Conservation (phyloP, 345 rosid genomes). For the Balakata baccata region DNA sequence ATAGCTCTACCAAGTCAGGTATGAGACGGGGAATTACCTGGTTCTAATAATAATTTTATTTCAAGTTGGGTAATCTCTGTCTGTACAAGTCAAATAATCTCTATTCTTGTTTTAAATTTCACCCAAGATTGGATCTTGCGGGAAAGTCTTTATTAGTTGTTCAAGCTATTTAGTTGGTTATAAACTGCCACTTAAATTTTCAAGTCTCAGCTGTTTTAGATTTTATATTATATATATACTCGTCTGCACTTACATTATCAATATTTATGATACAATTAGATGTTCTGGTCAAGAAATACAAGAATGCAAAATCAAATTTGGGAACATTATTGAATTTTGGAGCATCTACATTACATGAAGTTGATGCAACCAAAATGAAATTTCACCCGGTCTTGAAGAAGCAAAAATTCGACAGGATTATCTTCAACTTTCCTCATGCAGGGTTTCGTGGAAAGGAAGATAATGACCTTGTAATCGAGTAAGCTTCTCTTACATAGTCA, state of each 20-base stretch:
- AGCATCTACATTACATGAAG: conserved; percentile 43
- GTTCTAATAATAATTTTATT: neutral
- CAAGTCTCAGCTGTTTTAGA: neutral
- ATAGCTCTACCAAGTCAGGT: no score
- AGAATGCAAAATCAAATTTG: conserved; percentile 43
- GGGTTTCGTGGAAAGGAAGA: conserved; percentile 54
- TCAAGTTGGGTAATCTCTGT: neutral
- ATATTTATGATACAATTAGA: conserved; percentile 28
- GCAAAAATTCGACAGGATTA: conserved; percentile 46
- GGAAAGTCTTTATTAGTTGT: neutral
- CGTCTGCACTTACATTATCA: neutral
- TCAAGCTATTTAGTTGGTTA: neutral
- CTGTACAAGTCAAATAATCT: neutral
- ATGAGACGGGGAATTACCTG: neutral
- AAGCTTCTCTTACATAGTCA: conserved; percentile 1
- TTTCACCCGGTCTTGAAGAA: conserved; percentile 27
- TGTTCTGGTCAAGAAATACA: conserved; percentile 35
- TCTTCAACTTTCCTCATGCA: conserved; percentile 65
- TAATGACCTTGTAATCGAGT: conserved; percentile 26
- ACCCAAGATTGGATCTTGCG: neutral
- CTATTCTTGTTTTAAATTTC: neutral
- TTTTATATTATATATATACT: neutral
- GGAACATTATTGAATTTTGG: conserved; percentile 34
- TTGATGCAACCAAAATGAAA: conserved; percentile 52
- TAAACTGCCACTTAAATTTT: neutral